Conservation (phyloP, 257 asterid genomes). For the Solanum paucissectum region DNA sequence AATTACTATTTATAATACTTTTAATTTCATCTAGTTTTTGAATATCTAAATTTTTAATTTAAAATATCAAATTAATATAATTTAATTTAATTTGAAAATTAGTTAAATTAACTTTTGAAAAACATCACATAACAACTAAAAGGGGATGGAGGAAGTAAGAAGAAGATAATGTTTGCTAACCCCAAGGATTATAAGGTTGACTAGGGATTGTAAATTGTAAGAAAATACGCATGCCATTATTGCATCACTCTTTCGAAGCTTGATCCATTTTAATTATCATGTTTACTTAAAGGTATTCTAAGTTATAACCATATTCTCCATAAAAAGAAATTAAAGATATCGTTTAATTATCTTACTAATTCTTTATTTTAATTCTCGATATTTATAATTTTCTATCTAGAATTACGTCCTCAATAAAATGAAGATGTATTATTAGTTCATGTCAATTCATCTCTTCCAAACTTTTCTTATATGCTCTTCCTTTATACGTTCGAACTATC, state of each 20-base stretch:
- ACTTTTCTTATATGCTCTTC: too few species aligned
- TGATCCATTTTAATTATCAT: background rate
- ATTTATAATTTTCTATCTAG: too few species aligned
- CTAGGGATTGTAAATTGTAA: background rate
- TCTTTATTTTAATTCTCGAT: too few species aligned
- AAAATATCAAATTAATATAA: too few species aligned
- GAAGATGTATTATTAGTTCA: too few species aligned
- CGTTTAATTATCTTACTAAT: background rate
- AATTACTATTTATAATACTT: too few species aligned
- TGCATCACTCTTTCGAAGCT: background rate
- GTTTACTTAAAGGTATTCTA: background rate
- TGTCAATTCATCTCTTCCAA: background rate
- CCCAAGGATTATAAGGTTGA: background rate
- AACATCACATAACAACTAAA: too few species aligned
- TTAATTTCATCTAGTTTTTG: too few species aligned
- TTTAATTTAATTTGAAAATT: too few species aligned
- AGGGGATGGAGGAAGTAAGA: too few species aligned
- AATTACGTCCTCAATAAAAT: too few species aligned
- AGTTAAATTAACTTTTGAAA: accelerated
- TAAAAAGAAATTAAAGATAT: background rate
- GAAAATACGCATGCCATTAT: background rate
- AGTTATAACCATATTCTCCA: background rate
- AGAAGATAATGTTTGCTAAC: background rate
- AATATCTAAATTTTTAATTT: accelerated
- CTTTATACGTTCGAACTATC: too few species aligned